A percentile compares a stretch with the other conserved stretches of the same genome.
These are phyloP conservation scores for Trametes pubescens DNA, from an alignment of 1,284 basidiomycete genomes.

Conservation along the genomic window DNA sequence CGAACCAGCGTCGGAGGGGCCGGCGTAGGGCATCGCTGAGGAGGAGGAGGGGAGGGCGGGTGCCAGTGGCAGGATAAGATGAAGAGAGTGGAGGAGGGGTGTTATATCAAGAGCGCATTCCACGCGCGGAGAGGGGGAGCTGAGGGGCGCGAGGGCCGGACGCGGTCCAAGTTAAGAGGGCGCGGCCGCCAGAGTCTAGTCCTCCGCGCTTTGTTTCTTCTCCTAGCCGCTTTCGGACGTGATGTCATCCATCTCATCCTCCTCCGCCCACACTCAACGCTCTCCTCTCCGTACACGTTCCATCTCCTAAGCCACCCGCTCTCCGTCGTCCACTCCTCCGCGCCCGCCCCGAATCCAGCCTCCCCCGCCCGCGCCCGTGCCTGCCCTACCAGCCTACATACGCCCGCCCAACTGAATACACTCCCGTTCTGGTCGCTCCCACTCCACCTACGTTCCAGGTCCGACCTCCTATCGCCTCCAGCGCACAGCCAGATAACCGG, in stretches of 20 bases:
- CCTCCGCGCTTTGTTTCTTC: slow-evolving; percentile 5
- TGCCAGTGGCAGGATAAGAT: slow-evolving; percentile 15
- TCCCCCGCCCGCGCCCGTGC: background rate
- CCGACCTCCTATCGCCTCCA: slow-evolving; percentile 32
- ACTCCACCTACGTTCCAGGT: slow-evolving; percentile 32
- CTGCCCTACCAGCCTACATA: background rate
- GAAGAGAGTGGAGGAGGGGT: background rate
- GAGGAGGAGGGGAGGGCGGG: slow-evolving; percentile 11
- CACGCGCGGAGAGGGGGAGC: background rate
- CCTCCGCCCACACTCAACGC: background rate
- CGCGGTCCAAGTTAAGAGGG: background rate
- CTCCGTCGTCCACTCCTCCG: background rate
- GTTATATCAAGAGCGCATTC: slow-evolving; percentile 21
- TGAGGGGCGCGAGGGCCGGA: background rate
- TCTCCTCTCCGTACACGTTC: background rate
- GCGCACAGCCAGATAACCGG: slow-evolving; percentile 26
- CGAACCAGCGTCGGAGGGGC: slow-evolving; percentile 36
- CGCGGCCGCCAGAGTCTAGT: background rate
- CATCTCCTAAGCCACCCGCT: background rate
- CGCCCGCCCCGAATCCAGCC: background rate
- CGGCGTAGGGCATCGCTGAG: slow-evolving; percentile 42
- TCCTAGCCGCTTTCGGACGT: slow-evolving; percentile 9
- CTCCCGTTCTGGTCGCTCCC: slow-evolving; percentile 21
- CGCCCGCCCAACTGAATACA: slow-evolving; percentile 12
- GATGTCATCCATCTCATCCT: slow-evolving; percentile 16